Evolutionary conservation across 768 basidiomycete genomes (phyloP).

Genomic region (Vishniacozyma victoriae): DNA sequence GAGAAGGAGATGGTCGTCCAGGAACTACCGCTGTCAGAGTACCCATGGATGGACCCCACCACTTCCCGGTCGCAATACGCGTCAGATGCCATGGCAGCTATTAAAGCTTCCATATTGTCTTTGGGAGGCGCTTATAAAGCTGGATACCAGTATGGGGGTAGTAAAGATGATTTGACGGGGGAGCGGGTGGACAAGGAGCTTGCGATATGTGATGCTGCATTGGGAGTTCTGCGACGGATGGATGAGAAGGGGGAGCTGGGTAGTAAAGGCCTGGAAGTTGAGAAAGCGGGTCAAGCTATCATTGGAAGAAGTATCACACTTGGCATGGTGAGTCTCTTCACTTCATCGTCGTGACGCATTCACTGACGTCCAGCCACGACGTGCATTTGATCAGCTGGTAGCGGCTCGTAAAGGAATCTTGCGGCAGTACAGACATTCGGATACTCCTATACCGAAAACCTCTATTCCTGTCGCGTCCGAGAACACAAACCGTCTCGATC

Average conservation of each 20-base stretch:
- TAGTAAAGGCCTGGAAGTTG: slow-evolving; percentile 23
- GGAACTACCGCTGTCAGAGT: background rate
- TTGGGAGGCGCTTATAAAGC: slow-evolving; percentile 11
- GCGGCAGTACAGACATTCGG: slow-evolving; percentile 6
- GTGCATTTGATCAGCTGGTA: slow-evolving; percentile 14
- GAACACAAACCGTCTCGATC: background rate
- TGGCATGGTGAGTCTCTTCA: slow-evolving; percentile 23
- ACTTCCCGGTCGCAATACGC: too few relatives aligned
- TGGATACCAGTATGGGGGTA: slow-evolving; percentile 12
- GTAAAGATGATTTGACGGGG: slow-evolving; percentile 14
- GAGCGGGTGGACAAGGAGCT: slow-evolving; percentile 10
- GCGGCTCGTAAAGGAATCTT: slow-evolving; percentile 10
- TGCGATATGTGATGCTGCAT: slow-evolving; percentile 4
- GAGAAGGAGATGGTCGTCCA: background rate
- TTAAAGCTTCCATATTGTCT: too few relatives aligned
- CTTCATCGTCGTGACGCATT: background rate
- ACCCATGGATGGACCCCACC: too few relatives aligned
- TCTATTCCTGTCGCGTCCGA: background rate
- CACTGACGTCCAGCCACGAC: slow-evolving; percentile 11
- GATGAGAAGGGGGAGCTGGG: slow-evolving; percentile 14
- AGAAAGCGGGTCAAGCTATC: slow-evolving; percentile 17
- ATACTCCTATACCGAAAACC: background rate
- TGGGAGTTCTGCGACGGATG: slow-evolving; percentile 20
- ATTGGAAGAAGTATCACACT: slow-evolving; percentile 17
- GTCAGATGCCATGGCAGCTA: slow-evolving; percentile 15